Evolutionary conservation across 768 basidiomycete species (phyloP).

Genomic region (Mycena sanguinolenta): DNA sequence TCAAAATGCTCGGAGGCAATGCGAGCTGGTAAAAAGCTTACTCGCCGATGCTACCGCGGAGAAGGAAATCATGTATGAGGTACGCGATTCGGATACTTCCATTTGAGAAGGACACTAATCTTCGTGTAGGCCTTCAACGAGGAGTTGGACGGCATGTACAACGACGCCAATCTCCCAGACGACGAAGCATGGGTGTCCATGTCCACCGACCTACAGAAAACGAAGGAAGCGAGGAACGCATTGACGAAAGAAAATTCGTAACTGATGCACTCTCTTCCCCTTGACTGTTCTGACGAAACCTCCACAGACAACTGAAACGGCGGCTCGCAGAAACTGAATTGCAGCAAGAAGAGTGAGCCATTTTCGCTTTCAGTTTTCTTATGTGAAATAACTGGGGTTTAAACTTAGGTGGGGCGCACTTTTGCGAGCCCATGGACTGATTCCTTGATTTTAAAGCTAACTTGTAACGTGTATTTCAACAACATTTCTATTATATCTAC

Average conservation of each 20-base stretch:
- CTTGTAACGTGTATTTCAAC: constrained; percentile 21
- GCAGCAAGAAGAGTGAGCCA: constrained; percentile 84
- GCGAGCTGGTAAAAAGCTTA: constrained; percentile 83
- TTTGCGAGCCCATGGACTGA: constrained; percentile 63
- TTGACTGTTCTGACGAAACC: constrained; percentile 18
- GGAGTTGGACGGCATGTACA: constrained; percentile 92
- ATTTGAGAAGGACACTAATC: constrained; percentile 6
- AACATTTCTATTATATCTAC: constrained; percentile 32
- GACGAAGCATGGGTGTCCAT: constrained; percentile 88
- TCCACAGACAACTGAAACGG: constrained; percentile 73
- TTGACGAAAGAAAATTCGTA: constrained; percentile 86
- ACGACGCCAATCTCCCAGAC: constrained; percentile 84
- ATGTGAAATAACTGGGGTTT: constrained; percentile 29
- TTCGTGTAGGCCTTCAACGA: constrained; percentile 87
- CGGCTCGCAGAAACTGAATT: constrained; percentile 78
- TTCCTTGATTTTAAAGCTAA: constrained; percentile 43
- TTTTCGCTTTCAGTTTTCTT: constrained; percentile 14
- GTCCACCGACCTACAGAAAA: constrained; percentile 75
- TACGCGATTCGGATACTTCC: constrained; percentile 47
- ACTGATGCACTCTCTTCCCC: constrained; percentile 45
- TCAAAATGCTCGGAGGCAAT: constrained; percentile 77
- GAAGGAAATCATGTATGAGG: constrained; percentile 95
- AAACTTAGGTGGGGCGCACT: constrained; percentile 74
- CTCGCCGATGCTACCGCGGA: constrained; percentile 84
- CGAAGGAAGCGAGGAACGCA: constrained; percentile 84